Conservation (phyloP, 371 early-diverging fungal species). For the Mucor piriformis region DNA sequence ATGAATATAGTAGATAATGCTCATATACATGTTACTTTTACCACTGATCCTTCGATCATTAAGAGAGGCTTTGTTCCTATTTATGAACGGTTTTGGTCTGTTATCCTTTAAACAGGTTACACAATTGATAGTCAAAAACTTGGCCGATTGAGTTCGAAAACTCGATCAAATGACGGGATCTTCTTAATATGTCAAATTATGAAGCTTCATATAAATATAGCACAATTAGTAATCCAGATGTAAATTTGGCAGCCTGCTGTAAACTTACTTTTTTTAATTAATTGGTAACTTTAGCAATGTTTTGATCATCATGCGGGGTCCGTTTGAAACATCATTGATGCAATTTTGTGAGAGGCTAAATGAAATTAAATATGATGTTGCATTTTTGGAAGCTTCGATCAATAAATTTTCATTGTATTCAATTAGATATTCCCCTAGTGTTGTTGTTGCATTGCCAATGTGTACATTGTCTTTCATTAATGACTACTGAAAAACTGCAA, state of each 20-base stretch:
- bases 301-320: neutral
- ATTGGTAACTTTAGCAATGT: neutral
- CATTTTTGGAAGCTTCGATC: neutral
- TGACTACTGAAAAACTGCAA: neutral
- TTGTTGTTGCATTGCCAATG: neutral
- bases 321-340: neutral
- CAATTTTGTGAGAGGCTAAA: neutral
- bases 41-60: too few species aligned
- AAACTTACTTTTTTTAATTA: neutral
- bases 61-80: too few species aligned
- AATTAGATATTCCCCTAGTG: neutral
- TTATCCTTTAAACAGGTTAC: too few species aligned
- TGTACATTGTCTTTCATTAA: neutral
- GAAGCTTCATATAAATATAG: neutral
- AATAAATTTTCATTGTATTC: neutral
- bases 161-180: too few species aligned
- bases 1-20: too few species aligned
- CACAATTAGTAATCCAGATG: neutral
- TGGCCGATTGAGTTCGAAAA: too few species aligned
- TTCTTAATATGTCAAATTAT: neutral
- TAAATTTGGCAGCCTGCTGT: neutral
- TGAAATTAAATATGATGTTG: neutral
- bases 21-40: too few species aligned
- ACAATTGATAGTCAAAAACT: too few species aligned
- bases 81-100: too few species aligned